Evolutionary conservation across 805 yeast species (phyloP).

Genomic region (Candida nanaspora): DNA sequence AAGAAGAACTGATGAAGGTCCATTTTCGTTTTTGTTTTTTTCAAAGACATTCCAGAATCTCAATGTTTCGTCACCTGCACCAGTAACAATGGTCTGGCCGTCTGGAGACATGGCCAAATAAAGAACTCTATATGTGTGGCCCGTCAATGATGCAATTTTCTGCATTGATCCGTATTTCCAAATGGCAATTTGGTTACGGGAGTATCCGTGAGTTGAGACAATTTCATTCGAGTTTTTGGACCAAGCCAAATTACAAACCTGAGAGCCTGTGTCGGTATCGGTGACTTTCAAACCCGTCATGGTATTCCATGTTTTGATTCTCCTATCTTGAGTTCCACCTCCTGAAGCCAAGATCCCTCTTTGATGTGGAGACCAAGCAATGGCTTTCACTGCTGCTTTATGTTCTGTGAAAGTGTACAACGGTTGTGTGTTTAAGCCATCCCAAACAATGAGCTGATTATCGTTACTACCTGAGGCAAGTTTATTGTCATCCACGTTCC

Average conservation of each 20-base stretch:
- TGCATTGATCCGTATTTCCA: constrained; percentile 95
- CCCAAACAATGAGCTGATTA: constrained; percentile 82
- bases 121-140: constrained; percentile 88
- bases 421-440: constrained; percentile 65
- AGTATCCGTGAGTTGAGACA: constrained; percentile 92
- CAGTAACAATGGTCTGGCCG: constrained; percentile 94
- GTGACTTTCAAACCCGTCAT: constrained; percentile 63
- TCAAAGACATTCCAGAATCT: constrained; percentile 95
- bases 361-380: constrained; percentile 97
- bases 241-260: constrained; percentile 93
- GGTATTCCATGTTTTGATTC: constrained; percentile 89
- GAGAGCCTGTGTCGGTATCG: constrained; percentile 93
- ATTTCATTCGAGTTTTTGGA: constrained; percentile 85
- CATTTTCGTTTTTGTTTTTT: constrained; percentile 51
- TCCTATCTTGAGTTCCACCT: constrained; percentile 93
- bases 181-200: constrained; percentile 80
- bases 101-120: constrained; percentile 90
- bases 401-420: constrained; percentile 73
- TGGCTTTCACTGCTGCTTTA: constrained; percentile 92
- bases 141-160: constrained; percentile 88
- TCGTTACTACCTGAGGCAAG: constrained; percentile 96
- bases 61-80: constrained; percentile 97
- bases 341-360: constrained; percentile 91
- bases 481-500: constrained; percentile 89
- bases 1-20: constrained; percentile 55